Evolutionary conservation across 768 basidiomycete genomes (phyloP).

Genomic region (Lactifluus subvellereus): DNA sequence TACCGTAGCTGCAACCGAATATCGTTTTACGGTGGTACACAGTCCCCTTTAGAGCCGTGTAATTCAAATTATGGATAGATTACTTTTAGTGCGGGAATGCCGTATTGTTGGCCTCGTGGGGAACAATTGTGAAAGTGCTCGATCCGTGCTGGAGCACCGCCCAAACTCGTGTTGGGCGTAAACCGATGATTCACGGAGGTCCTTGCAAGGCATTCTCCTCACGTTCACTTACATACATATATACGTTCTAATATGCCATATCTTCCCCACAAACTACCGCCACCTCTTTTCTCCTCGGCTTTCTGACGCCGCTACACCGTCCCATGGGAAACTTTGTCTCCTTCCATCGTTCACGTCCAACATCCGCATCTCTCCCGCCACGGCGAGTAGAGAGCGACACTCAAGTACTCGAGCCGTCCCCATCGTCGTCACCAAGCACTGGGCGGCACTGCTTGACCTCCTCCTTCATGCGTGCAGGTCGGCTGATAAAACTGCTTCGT

Average conservation of each 20-base stretch:
- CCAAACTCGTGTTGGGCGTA: conserved; percentile 4
- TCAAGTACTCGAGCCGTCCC: neutral
- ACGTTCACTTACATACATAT: conserved; percentile 11
- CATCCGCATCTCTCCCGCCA: neutral
- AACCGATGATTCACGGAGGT: neutral
- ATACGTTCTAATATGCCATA: neutral
- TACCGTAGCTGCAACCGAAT: no score
- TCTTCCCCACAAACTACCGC: neutral
- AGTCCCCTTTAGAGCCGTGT: neutral
- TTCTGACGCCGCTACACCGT: neutral
- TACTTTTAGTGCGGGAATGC: neutral
- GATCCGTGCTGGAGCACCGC: neutral
- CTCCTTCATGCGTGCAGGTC: conserved; percentile 4
- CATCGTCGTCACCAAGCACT: neutral
- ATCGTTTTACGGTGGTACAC: neutral
- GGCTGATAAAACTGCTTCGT: neutral
- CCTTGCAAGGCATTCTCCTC: neutral
- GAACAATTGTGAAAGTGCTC: neutral
- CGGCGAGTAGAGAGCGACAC: neutral
- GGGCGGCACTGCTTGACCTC: neutral
- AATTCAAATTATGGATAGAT: neutral
- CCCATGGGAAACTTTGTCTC: conserved; percentile 18
- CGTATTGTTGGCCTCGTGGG: neutral
- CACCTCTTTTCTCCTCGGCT: neutral
- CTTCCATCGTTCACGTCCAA: neutral